Conservation (phyloP, 768 basidiomycete genomes). For the Lactarius hatsudake region DNA sequence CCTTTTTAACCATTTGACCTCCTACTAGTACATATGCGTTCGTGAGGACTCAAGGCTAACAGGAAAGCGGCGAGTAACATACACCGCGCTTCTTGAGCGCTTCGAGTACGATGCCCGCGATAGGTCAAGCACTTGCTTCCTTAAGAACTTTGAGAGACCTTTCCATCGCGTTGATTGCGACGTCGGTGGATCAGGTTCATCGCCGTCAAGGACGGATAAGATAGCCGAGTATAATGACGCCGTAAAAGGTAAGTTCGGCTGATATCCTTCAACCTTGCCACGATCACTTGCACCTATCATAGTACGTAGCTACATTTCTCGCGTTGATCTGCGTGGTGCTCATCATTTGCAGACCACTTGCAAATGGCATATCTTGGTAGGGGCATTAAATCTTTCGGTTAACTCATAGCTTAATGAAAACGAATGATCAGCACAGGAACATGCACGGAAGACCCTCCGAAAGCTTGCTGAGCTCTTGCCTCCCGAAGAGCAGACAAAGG, state of each 20-base stretch:
- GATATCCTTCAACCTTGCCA: not conserved
- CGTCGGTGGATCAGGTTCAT: not conserved
- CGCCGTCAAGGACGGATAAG: too few relatives aligned
- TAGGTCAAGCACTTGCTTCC: not conserved
- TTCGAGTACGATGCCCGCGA: not conserved
- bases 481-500: slow-evolving; percentile 50
- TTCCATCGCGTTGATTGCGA: not conserved
- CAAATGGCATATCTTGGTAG: slow-evolving; percentile 14
- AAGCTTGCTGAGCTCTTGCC: slow-evolving; percentile 52
- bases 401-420: not conserved
- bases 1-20: not conserved
- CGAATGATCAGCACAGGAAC: slow-evolving; percentile 44
- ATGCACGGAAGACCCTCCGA: slow-evolving; percentile 52
- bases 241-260: not conserved
- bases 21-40: not conserved
- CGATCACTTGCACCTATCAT: not conserved
- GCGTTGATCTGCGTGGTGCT: not conserved
- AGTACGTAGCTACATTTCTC: not conserved
- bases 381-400: not conserved
- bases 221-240: too few relatives aligned
- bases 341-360: not conserved
- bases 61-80: not conserved
- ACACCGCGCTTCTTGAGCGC: not conserved
- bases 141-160: not conserved
- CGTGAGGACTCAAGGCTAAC: not conserved